A percentile compares a stretch with the other conserved stretches of the same genome.
These are phyloP conservation scores for Suhomyces maxii DNA, from an alignment of 1,139 yeast genomes.

Conservation along the genomic window DNA sequence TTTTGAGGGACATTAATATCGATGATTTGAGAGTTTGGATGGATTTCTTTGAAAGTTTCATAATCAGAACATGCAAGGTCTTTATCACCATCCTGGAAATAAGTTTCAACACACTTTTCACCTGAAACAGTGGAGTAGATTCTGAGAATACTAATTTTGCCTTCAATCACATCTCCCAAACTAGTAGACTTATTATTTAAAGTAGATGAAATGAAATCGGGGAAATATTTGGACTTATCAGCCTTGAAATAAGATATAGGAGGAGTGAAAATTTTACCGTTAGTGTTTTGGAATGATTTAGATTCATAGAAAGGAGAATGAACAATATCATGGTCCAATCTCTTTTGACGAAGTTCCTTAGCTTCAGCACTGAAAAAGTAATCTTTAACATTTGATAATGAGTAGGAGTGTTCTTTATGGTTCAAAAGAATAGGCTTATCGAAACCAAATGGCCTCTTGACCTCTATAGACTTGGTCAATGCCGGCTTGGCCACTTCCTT, in stretches of 20 bases:
- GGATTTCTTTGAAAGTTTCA: slow-evolving; percentile 30
- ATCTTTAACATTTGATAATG: slow-evolving; percentile 23
- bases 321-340: slow-evolving; percentile 71
- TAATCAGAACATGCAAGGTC: slow-evolving; percentile 36
- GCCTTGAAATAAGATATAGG: slow-evolving; percentile 74
- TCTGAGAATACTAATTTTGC: slow-evolving; percentile 63
- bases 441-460: slow-evolving; percentile 45
- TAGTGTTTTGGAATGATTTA: slow-evolving; percentile 73
- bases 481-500: slow-evolving; percentile 21
- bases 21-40: slow-evolving; percentile 64
- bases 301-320: slow-evolving; percentile 88
- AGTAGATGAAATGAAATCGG: slow-evolving; percentile 70
- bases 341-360: slow-evolving; percentile 53
- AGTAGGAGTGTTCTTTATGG: slow-evolving; percentile 23
- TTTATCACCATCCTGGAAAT: slow-evolving; percentile 46
- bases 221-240: slow-evolving; percentile 80
- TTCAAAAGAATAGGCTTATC: slow-evolving; percentile 33
- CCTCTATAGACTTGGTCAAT: slow-evolving; percentile 18
- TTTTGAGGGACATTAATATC: slow-evolving; percentile 77
- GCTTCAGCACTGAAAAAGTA: slow-evolving; percentile 40
- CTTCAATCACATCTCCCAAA: slow-evolving; percentile 36
- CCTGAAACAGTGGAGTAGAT: slow-evolving; percentile 73
- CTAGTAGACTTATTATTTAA: slow-evolving; percentile 43
- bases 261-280: slow-evolving; percentile 81
- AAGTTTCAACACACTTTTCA: slow-evolving; percentile 63